Percentiles rank a stretch among this genome's conserved stretches.
Evolutionary conservation across 169 alveolate species (phyloP).

Genomic region (Plasmodium coatneyi): DNA sequence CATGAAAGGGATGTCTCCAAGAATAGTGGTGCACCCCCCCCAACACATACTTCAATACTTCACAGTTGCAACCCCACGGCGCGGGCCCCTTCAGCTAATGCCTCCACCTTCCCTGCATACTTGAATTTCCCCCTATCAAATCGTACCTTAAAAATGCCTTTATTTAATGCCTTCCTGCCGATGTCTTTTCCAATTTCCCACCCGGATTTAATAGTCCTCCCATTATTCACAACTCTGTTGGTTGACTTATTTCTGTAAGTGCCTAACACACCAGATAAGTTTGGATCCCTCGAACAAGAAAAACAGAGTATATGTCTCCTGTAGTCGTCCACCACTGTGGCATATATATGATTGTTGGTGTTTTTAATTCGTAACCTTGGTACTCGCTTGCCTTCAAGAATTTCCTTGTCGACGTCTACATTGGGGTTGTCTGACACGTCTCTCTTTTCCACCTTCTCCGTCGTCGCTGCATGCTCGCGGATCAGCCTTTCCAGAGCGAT

Average conservation of each 20-base stretch:
- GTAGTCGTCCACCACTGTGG: constrained; percentile 82
- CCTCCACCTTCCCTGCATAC: constrained; percentile 84
- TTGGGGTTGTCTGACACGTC: constrained; percentile 39
- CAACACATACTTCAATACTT: background rate
- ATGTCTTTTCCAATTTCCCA: constrained; percentile 84
- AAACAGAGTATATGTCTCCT: constrained; percentile 77
- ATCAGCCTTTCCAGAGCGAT: constrained; percentile 65
- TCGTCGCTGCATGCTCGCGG: constrained; percentile 77
- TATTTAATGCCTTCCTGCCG: constrained; percentile 79
- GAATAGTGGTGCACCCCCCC: background rate
- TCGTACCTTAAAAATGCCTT: constrained; percentile 80
- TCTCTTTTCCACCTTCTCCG: background rate
- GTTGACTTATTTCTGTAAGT: constrained; percentile 81
- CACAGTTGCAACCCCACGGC: constrained; percentile 81
- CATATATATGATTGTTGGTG: constrained; percentile 81
- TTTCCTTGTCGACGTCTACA: constrained; percentile 76
- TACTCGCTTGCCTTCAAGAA: constrained; percentile 79
- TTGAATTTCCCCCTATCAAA: constrained; percentile 82
- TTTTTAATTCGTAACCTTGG: constrained; percentile 78
- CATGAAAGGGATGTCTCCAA: background rate
- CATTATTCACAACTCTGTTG: constrained; percentile 77
- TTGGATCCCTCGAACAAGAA: constrained; percentile 76
- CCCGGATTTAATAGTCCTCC: constrained; percentile 80
- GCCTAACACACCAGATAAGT: constrained; percentile 76
- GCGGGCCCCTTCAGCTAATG: constrained; percentile 87